Evolutionary conservation across 1,284 basidiomycete species (phyloP).

Genomic region (Fomitopsis betulina): DNA sequence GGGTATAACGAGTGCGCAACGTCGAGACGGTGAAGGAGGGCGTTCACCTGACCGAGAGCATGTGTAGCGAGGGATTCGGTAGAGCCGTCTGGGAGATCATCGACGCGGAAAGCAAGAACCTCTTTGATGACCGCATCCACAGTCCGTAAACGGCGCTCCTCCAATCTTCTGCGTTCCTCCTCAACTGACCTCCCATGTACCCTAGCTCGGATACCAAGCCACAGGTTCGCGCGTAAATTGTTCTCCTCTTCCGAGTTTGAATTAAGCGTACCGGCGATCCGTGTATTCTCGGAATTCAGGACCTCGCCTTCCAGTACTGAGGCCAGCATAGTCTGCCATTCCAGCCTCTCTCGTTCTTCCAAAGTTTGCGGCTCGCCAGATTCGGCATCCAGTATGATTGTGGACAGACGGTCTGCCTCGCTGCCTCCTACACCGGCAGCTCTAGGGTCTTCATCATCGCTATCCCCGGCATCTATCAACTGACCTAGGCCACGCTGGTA

Average conservation of each 20-base stretch:
- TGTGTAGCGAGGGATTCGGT: constrained; percentile 39
- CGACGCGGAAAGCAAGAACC: constrained; percentile 68
- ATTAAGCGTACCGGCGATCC: constrained; percentile 74
- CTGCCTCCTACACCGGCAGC: constrained; percentile 34
- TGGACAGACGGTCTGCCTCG: constrained; percentile 49
- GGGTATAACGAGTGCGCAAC: constrained; percentile 88
- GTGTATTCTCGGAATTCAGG: constrained; percentile 87
- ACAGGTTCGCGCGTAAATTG: constrained; percentile 66
- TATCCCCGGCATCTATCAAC: constrained; percentile 68
- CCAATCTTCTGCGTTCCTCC: constrained; percentile 79
- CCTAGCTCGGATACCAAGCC: constrained; percentile 89
- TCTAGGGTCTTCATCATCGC: constrained; percentile 65
- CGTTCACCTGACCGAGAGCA: constrained; percentile 70
- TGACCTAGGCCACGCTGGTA: constrained; percentile 70
- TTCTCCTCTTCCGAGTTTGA: constrained; percentile 66
- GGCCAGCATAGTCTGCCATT: constrained; percentile 93
- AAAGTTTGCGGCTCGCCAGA: constrained; percentile 56
- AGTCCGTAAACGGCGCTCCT: constrained; percentile 76
- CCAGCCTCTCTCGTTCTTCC: constrained; percentile 78
- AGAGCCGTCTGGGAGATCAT: constrained; percentile 34
- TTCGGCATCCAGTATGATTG: constrained; percentile 55
- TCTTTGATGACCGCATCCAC: constrained; percentile 86
- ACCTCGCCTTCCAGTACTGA: constrained; percentile 93
- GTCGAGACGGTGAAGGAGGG: constrained; percentile 76
- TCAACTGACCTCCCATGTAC: constrained; percentile 77